These are phyloP conservation scores for Helicocarpus griseus DNA, from an alignment of 2,329 filamentous ascomycete species.

Conservation along the genomic window DNA sequence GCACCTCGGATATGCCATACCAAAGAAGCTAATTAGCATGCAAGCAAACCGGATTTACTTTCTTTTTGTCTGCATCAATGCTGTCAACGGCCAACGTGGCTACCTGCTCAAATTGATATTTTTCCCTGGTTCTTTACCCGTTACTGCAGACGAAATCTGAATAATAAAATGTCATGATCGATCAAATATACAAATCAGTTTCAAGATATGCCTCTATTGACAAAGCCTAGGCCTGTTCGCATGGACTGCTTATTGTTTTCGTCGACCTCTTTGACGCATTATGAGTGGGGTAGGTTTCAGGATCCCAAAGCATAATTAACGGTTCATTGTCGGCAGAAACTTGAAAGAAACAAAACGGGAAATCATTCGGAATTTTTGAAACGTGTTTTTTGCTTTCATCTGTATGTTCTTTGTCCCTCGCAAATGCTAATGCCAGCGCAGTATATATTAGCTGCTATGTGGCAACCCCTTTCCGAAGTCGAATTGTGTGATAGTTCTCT, in stretches of 20 bases:
- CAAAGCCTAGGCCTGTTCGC: not conserved
- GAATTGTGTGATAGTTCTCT: not conserved
- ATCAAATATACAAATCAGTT: not conserved
- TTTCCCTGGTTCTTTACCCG: not conserved
- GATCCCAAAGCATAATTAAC: not conserved
- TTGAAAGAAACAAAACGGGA: not conserved
- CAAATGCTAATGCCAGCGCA: not conserved
- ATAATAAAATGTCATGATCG: not conserved
- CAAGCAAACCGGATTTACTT: not conserved
- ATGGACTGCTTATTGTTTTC: slow-evolving; percentile 1
- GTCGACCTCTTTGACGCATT: not conserved
- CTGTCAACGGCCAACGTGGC: not conserved
- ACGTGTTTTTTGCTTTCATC: not conserved
- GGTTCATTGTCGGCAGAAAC: not conserved
- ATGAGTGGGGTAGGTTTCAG: not conserved
- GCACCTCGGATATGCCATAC: no score
- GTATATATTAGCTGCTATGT: not conserved
- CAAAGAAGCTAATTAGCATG: not conserved
- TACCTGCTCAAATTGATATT: not conserved
- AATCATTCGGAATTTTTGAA: not conserved
- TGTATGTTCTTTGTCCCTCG: not conserved
- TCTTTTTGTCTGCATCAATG: not conserved
- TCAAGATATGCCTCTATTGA: not conserved
- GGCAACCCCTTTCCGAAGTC: not conserved
- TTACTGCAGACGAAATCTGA: not conserved